These are phyloP conservation scores for Solanum paucissectum DNA, from an alignment of 257 asterid genomes.

Conservation along the genomic window DNA sequence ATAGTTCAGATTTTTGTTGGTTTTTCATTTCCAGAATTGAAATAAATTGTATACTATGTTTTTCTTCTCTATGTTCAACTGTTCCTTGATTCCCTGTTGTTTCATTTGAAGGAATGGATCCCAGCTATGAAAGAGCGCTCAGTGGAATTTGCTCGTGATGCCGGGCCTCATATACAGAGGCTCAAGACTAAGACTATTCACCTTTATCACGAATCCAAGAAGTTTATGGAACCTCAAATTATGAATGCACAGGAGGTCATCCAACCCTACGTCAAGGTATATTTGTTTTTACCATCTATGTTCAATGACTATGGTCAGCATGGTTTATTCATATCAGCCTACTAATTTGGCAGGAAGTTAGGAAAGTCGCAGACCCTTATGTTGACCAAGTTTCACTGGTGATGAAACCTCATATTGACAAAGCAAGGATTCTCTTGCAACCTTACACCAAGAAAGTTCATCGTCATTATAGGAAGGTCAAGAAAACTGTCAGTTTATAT, in stretches of 20 bases:
- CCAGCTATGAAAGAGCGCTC: constrained; percentile 22
- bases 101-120: constrained; percentile 23
- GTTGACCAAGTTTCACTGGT: constrained; percentile 19
- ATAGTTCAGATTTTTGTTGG: not conserved
- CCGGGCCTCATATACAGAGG: constrained; percentile 14
- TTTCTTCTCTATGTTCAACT: not conserved
- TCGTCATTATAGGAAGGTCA: constrained; percentile 9
- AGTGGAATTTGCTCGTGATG: constrained; percentile 1
- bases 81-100: not conserved
- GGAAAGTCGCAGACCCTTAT: constrained; percentile 21
- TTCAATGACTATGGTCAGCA: not conserved
- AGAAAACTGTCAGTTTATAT: constrained; percentile 2
- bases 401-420: constrained; percentile 24
- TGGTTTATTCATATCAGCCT: not conserved
- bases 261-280: constrained; percentile 29
- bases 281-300: not conserved
- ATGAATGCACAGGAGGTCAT: constrained; percentile 5
- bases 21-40: not conserved
- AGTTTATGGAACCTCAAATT: constrained; percentile 13
- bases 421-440: constrained; percentile 14
- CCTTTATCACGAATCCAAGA: constrained; percentile 15
- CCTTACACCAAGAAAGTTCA: constrained; percentile 24
- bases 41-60: not conserved
- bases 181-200: constrained; percentile 11
- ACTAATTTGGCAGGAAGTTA: constrained; percentile 22